Evolutionary conservation across 2,329 filamentous ascomycete species (phyloP).

Genomic region (Ophiocordyceps camponoti-rufipedis): DNA sequence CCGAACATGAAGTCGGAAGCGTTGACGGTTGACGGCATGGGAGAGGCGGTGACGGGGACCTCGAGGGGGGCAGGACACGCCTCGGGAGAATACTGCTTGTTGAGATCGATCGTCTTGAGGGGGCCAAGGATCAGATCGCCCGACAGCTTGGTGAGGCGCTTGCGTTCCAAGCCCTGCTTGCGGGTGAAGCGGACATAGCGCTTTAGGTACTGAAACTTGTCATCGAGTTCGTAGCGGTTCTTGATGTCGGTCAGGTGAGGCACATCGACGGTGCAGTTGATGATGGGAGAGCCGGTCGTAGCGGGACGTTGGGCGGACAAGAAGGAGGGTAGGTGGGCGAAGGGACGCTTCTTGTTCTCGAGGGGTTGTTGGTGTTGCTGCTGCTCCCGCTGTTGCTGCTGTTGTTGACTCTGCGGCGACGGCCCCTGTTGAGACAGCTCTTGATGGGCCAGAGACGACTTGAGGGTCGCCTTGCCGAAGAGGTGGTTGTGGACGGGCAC

Average conservation of each 20-base stretch:
- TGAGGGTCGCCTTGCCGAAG: conserved; percentile 14
- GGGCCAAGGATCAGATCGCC: conserved; percentile 28
- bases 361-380: conserved; percentile 13
- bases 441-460: conserved; percentile 9
- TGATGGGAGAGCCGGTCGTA: conserved; percentile 11
- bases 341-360: conserved; percentile 6
- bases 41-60: conserved; percentile 30
- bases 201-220: conserved; percentile 36
- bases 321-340: conserved; percentile 3
- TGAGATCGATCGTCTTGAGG: conserved; percentile 29
- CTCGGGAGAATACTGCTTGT: conserved; percentile 20
- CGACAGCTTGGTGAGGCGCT: conserved; percentile 30
- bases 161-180: conserved; percentile 25
- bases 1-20: conserved; percentile 40
- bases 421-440: too few relatives aligned
- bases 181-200: conserved; percentile 34
- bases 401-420: conserved; percentile 12
- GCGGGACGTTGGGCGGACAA: conserved; percentile 3
- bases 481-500: conserved; percentile 22
- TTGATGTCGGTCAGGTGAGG: conserved; percentile 25
- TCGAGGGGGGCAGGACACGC: conserved; percentile 30
- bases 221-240: conserved; percentile 26
- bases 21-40: conserved; percentile 30
- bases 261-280: conserved; percentile 32
- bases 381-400: conserved; percentile 7